These are phyloP conservation scores for Hypoxylon sp. DNA, from an alignment of 2,329 filamentous ascomycete species.

Conservation along the genomic window DNA sequence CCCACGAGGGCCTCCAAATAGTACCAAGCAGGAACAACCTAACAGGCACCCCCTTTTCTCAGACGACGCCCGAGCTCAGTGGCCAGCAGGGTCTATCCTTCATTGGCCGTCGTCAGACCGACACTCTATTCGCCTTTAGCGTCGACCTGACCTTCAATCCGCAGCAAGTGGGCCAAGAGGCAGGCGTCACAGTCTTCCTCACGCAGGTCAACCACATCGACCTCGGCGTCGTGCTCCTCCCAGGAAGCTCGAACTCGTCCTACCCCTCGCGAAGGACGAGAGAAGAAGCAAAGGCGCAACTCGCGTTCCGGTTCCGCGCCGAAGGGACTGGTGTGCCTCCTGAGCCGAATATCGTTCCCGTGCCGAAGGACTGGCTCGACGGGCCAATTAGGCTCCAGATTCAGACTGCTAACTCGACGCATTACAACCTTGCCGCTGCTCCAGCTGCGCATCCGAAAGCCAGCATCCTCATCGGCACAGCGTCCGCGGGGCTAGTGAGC, in stretches of 20 bases:
- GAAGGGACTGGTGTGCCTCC: slow-evolving; percentile 45
- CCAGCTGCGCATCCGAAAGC: slow-evolving; percentile 37
- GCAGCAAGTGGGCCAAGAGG: slow-evolving; percentile 48
- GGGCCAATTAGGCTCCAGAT: slow-evolving; percentile 51
- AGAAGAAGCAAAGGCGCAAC: slow-evolving; percentile 34
- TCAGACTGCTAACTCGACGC: slow-evolving; percentile 48
- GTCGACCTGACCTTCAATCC: slow-evolving; percentile 52
- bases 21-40: slow-evolving; percentile 50
- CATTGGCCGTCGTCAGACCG: slow-evolving; percentile 52
- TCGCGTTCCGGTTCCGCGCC: slow-evolving; percentile 49
- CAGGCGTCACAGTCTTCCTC: slow-evolving; percentile 53
- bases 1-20: slow-evolving; percentile 45
- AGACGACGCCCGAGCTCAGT: slow-evolving; percentile 41
- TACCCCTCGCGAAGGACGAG: background rate
- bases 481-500: slow-evolving; percentile 51
- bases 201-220: slow-evolving; percentile 54
- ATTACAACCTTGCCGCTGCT: slow-evolving; percentile 51
- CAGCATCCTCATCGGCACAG: slow-evolving; percentile 46
- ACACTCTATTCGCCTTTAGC: slow-evolving; percentile 52
- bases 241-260: slow-evolving; percentile 1
- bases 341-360: slow-evolving; percentile 32
- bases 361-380: slow-evolving; percentile 47
- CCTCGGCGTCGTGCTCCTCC: slow-evolving; percentile 50
- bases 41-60: slow-evolving; percentile 42
- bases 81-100: slow-evolving; percentile 49